Base-by-base conservation (phyloP, 2,329 filamentous ascomycete genomes). In the Colletotrichum navitas region DNA sequence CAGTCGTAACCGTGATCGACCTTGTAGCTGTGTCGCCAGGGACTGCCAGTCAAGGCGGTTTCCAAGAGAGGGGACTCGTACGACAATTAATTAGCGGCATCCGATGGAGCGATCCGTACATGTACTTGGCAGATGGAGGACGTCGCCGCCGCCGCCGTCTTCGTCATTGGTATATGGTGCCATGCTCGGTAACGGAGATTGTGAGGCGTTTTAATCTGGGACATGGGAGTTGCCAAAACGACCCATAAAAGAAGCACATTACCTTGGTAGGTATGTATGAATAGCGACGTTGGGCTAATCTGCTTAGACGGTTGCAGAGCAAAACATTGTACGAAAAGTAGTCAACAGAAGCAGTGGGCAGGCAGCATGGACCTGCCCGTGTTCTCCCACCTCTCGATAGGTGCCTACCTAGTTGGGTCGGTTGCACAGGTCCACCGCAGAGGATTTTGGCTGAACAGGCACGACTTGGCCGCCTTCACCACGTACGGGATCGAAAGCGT, bases 81-180 rank as follows among this genome's bases (percentile, higher is more conserved):
- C 65, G 69, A 71, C 69, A 68, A 54, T 68, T 45, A 71, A 55
- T 68, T 68, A 60, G 69, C 59, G 65, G 69, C 45, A 60, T 47
- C 36, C 36, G 54, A 63, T 55, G 65, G 52, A 59, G 65, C 45
- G 51, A 41, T 59, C 59, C 59, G 54, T 60, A 43, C 18, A 60
- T 47, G 68, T 68, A 54, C 59, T 58, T 39, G 65, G 45, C 52
- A 43, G 29, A 43, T 59, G 49, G 51, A 63, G 24, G 36, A 43
- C 18, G 39, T 21, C 2, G 34, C 45, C 58, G 64, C 54, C 64
- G 29, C 29, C 29, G 29, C 29, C 29, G 69, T 55, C 45, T 60
- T 60, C 60, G 65, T 60, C 26, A 47, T 24, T 47, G n/a, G n/a
- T 63, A 36, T 43, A 39, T 32, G 45, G 21, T 54, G 62, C 34